Evolutionary conservation across 2,329 filamentous ascomycete genomes (phyloP).

Genomic region (Talaromyces marneffei): DNA sequence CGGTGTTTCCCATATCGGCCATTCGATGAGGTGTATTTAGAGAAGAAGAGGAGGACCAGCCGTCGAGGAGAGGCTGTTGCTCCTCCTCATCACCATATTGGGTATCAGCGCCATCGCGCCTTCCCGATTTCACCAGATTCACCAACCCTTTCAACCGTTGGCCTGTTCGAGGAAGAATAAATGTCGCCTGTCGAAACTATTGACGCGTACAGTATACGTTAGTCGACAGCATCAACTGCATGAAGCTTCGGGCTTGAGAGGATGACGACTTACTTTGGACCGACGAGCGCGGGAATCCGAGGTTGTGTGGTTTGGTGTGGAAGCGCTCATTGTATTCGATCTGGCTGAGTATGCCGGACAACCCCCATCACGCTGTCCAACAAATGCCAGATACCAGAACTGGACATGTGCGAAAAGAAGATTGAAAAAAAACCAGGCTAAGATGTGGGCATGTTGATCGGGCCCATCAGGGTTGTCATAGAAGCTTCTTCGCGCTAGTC

Average conservation of each 20-base stretch:
- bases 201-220: background rate
- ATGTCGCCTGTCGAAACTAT: constrained; percentile 74
- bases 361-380: background rate
- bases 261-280: constrained; percentile 24
- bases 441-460: background rate
- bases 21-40: constrained; percentile 5
- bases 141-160: constrained; percentile 76
- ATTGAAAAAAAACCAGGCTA: background rate
- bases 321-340: constrained; percentile 6
- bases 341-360: background rate
- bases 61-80: constrained; percentile 28
- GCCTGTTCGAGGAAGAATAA: constrained; percentile 79
- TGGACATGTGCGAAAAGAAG: background rate
- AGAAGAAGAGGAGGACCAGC: background rate
- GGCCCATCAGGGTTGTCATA: background rate
- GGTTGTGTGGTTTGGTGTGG: background rate
- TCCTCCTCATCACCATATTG: constrained; percentile 36
- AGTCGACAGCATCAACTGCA: background rate
- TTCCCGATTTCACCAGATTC: constrained; percentile 71
- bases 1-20: constrained; percentile 14
- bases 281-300: constrained; percentile 17
- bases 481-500: background rate
- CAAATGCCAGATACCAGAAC: background rate
- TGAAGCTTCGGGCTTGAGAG: background rate
- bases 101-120: constrained; percentile 42